phyloP scores from a whole-genome alignment of 192 early-diverging fungal species.

The Backusella macrospora region DNA sequence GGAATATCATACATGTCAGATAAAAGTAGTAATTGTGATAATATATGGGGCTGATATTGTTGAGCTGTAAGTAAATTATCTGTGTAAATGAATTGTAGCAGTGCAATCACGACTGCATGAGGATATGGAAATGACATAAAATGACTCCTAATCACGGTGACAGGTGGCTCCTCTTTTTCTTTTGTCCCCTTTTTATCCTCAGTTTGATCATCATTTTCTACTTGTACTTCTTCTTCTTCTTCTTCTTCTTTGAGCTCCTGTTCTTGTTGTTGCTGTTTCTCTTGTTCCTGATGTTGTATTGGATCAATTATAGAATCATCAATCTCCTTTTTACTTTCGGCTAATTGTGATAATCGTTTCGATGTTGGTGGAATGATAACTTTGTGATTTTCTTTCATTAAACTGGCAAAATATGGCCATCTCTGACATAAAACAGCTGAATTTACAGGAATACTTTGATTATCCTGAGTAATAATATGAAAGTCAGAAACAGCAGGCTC shows the following conservation, averaged over 20 bases:
- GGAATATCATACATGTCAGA: conserved; percentile 69
- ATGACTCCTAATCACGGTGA: conserved; percentile 27
- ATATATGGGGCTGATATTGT: conserved; percentile 66
- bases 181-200: not conserved
- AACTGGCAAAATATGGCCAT: conserved; percentile 59
- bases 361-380: conserved; percentile 3
- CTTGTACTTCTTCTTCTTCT: not conserved
- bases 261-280: not conserved
- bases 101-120: conserved; percentile 55
- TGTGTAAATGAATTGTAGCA: conserved; percentile 72
- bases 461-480: conserved; percentile 58
- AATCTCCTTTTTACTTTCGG: not conserved
- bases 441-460: conserved; percentile 57
- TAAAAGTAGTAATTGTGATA: conserved; percentile 63
- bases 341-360: not conserved
- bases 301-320: not conserved
- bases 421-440: conserved; percentile 53
- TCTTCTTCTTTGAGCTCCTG: not conserved
- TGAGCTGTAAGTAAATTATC: conserved; percentile 67
- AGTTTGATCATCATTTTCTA: not conserved
- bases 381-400: conserved; percentile 37
- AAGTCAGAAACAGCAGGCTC: conserved; percentile 61
- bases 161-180: not conserved
- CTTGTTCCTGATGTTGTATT: not conserved
- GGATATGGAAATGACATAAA: conserved; percentile 50